Evolutionary conservation across 305 asterid genomes (phyloP).

Genomic region (Fraxinus velutina): DNA sequence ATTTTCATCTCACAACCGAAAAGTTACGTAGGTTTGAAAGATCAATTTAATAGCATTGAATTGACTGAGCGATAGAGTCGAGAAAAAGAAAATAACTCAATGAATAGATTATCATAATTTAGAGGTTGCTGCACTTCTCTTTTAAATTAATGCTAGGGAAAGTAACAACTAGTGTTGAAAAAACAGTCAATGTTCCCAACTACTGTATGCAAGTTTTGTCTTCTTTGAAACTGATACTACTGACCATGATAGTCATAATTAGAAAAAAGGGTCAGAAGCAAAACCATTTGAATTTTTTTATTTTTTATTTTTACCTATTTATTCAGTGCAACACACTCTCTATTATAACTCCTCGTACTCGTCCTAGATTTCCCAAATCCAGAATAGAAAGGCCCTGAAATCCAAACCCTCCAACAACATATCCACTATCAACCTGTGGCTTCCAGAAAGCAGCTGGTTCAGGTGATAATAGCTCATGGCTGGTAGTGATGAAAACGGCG

Average conservation of each 20-base stretch:
- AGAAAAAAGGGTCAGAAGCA: not conserved
- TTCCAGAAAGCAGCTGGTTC: not conserved
- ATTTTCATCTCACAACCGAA: not conserved
- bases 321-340: constrained; percentile 11
- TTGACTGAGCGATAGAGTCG: not conserved
- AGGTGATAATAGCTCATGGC: not conserved
- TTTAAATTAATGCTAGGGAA: not conserved
- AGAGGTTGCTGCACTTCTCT: not conserved
- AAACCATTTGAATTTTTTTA: not conserved
- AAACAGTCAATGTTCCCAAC: constrained; percentile 11
- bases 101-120: not conserved
- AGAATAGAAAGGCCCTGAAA: not conserved
- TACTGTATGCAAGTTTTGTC: constrained; percentile 28
- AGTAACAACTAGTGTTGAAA: not conserved
- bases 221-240: constrained; percentile 11
- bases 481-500: constrained; percentile 8
- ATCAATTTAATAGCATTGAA: not conserved
- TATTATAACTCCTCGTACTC: constrained; percentile 27
- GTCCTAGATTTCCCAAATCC: constrained; percentile 24
- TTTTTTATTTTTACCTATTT: not conserved
- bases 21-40: not conserved
- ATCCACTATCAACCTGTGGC: not conserved
- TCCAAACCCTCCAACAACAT: not conserved
- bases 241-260: not conserved
- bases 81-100: not conserved